A percentile compares a stretch with the other conserved stretches of the same genome.
phyloP scores from a whole-genome alignment of 345 rosid genomes.

The Acer saccharum region DNA sequence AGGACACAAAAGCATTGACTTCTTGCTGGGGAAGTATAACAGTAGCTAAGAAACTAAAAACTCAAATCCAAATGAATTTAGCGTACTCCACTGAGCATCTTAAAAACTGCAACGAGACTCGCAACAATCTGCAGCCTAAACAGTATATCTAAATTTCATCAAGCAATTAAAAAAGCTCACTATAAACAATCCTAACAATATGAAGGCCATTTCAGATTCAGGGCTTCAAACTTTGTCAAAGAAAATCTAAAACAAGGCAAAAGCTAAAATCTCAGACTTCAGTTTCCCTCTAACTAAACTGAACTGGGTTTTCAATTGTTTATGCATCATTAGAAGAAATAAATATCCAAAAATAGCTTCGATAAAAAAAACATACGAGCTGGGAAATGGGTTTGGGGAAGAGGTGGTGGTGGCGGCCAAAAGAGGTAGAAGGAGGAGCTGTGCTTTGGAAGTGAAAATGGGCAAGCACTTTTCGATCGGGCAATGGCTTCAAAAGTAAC shows the following conservation, averaged over 20 bases:
- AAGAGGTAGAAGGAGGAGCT: slow-evolving; percentile 62
- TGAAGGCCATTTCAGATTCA: background rate
- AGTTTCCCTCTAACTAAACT: background rate
- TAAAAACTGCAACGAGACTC: background rate
- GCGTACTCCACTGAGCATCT: background rate
- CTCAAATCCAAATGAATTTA: background rate
- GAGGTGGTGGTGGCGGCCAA: slow-evolving; percentile 90
- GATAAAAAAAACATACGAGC: slow-evolving; percentile 51
- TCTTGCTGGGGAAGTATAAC: too few relatives aligned
- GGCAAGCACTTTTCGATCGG: slow-evolving; percentile 80
- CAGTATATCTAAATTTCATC: background rate
- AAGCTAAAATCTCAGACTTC: background rate
- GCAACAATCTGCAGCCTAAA: background rate
- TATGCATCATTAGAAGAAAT: background rate
- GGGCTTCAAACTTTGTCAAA: slow-evolving; percentile 7
- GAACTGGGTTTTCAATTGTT: background rate
- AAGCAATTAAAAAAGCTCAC: background rate
- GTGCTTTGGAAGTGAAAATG: slow-evolving; percentile 78
- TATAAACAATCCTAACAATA: slow-evolving; percentile 7
- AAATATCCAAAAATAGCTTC: background rate
- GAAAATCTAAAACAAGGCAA: slow-evolving; percentile 3
- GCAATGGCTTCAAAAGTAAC: slow-evolving; percentile 75
- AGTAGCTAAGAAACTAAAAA: background rate
- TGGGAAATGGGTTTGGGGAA: slow-evolving; percentile 97
- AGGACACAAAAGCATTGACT: too few relatives aligned